Evolutionary conservation across 2,329 filamentous ascomycete genomes (phyloP).

Genomic region (Pyrenochaeta sp.): DNA sequence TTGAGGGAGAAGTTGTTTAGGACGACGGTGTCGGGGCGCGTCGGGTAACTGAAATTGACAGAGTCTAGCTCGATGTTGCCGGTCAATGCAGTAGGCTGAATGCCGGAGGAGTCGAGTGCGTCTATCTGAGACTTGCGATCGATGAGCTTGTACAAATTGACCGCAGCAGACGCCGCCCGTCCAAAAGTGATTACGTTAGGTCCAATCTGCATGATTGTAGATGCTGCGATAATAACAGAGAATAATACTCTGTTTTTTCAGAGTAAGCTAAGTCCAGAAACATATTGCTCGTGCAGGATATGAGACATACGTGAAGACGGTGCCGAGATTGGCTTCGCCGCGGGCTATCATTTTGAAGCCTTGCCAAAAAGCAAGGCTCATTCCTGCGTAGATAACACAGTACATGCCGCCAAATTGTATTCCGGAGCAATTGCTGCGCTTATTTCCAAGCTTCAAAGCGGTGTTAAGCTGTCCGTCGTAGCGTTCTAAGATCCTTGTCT

Average conservation of each 20-base stretch:
- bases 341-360: not conserved
- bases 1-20: not conserved
- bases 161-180: too few species aligned
- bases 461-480: too few species aligned
- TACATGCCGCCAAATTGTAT: not conserved
- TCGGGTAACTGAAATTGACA: not conserved
- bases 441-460: too few species aligned
- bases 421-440: too few species aligned
- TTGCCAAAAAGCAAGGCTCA: not conserved
- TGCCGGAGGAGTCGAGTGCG: not conserved
- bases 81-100: not conserved
- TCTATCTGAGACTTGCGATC: not conserved
- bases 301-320: not conserved
- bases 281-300: not conserved
- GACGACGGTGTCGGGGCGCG: not conserved
- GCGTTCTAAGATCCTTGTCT: too few species aligned
- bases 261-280: too few species aligned
- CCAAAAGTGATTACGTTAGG: too few species aligned
- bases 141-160: not conserved
- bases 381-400: not conserved
- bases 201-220: too few species aligned
- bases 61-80: not conserved
- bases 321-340: not conserved
- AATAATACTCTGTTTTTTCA: too few species aligned
- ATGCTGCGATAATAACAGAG: too few species aligned